These are phyloP conservation scores for Tripterygium wilfordii DNA, from an alignment of 177 flowering plant genomes.

Conservation along the genomic window DNA sequence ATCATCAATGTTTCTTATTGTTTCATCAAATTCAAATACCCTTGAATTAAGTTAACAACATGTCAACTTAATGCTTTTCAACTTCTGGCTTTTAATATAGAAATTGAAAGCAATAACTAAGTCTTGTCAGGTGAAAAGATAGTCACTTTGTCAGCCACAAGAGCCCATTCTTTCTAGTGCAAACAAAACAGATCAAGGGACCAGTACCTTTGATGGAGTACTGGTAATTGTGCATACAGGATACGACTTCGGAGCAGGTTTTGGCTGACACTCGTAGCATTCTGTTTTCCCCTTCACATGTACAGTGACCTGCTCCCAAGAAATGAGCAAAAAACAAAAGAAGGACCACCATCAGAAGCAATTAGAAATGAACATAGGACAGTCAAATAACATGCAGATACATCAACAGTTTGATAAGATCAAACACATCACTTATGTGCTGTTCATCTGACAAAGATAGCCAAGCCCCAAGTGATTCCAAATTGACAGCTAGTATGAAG, in stretches of 20 bases:
- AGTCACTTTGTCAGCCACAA: slow-evolving; percentile 1
- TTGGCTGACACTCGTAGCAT: slow-evolving; percentile 96
- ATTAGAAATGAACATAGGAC: slow-evolving; percentile 5
- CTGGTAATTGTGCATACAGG: slow-evolving; percentile 99
- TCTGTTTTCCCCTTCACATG: slow-evolving; percentile 92
- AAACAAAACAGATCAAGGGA: neutral
- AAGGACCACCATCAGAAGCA: slow-evolving; percentile 10
- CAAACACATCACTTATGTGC: no score
- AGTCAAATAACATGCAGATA: neutral
- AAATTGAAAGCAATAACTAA: neutral
- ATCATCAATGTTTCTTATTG: no score
- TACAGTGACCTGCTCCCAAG: slow-evolving; percentile 71
- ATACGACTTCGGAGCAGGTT: slow-evolving; percentile 90
- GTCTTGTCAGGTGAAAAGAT: neutral
- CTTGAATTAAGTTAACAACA: neutral
- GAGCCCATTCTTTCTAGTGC: no score
- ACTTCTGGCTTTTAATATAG: no score
- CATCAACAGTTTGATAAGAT: no score
- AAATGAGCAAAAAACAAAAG: slow-evolving; percentile 7
- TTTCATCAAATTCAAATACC: no score
- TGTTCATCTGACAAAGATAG: no score
- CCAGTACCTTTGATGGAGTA: slow-evolving; percentile 91
- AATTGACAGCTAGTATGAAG: no score
- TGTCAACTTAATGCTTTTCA: no score
- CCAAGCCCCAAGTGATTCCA: no score